These are phyloP conservation scores for Acanthamoeba lenticulata DNA, from an alignment of 208 protist species.

Conservation along the genomic window DNA sequence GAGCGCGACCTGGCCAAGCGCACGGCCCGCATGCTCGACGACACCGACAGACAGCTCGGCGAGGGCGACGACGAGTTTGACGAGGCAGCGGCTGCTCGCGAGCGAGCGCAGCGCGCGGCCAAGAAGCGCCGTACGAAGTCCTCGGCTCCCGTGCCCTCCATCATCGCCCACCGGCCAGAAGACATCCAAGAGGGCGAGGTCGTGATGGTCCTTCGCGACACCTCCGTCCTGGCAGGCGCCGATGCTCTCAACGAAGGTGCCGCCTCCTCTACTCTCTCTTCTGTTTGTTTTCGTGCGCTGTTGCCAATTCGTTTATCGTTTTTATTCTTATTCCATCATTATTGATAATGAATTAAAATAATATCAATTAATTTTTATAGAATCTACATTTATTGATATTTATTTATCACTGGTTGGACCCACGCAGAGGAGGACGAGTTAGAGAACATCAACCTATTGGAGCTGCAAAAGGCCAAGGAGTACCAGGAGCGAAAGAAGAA, in stretches of 20 bases:
- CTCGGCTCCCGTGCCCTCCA: neutral
- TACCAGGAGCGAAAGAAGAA: conserved; percentile 61
- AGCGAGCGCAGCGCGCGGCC: neutral
- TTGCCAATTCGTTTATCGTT: too few species aligned
- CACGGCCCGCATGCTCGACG: conserved; percentile 29
- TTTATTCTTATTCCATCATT: too few species aligned
- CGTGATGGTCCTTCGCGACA: neutral
- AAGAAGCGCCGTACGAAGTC: neutral
- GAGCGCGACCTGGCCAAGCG: conserved; percentile 11
- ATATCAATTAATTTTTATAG: too few species aligned
- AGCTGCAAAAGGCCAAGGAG: conserved; percentile 40
- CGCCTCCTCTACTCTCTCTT: neutral
- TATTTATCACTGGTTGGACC: neutral
- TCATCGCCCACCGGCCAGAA: neutral
- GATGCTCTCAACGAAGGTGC: conserved; percentile 34
- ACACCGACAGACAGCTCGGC: neutral
- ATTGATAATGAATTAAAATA: too few species aligned
- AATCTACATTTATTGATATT: too few species aligned
- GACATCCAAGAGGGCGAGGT: conserved; percentile 32
- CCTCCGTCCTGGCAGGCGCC: neutral
- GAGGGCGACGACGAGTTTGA: neutral
- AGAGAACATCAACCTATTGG: conserved; percentile 63
- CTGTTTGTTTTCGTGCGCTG: neutral
- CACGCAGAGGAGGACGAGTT: conserved; percentile 55
- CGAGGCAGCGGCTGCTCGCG: neutral